Base-by-base conservation (phyloP, 1,284 basidiomycete genomes). In the Naganishia sp. region DNA sequence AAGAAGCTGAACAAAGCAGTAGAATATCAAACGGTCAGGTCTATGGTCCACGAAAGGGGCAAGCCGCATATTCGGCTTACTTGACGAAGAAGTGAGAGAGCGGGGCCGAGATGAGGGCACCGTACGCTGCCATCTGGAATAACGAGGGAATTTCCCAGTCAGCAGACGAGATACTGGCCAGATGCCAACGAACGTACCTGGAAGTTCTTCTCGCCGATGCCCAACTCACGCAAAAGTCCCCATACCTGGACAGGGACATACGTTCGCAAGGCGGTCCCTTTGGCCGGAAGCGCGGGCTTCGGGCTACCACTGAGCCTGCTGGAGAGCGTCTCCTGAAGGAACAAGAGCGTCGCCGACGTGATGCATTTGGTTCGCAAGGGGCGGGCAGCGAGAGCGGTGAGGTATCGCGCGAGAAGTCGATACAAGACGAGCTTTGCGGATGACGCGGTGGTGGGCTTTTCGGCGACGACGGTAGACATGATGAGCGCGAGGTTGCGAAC, bases 91-190 rank as follows among this genome's bases (percentile, higher is more conserved):
- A 79, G 74, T 94, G 92, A 51, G 86, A 84, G 47, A 94, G 70
- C 2, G 92, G 92, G 6, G 91, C 92, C n/a, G 90, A 90, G 62
- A 93, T 83, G 70, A 89, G 83, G 80, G 89, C 87, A 70, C 92
- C 92, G 73, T 92, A 94, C 32, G 89, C 66, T 3, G 86, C 88
- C 88, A 94, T 91, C 80, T 92, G 35, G 28, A 28, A 43, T 9
- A 28, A 21, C 23, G 3, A 32, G 35, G n/a, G 17, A 2, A 42
- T 43, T 18, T 3, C 5, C 21, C 1, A 60, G 31, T 60, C 57
- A 50, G 57, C 23, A 35, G n/a, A 32, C 41, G 21, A 28, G 10
- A n/a, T 23, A 9, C 23, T n/a, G 18, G 17, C 13, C 32, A 90
- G 71, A 89, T 66, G 9, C 90, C 88, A 71, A 85, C 86, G 55